These are phyloP conservation scores for Fusarium sp. DNA, from an alignment of 2,329 filamentous ascomycete species.

Conservation along the genomic window DNA sequence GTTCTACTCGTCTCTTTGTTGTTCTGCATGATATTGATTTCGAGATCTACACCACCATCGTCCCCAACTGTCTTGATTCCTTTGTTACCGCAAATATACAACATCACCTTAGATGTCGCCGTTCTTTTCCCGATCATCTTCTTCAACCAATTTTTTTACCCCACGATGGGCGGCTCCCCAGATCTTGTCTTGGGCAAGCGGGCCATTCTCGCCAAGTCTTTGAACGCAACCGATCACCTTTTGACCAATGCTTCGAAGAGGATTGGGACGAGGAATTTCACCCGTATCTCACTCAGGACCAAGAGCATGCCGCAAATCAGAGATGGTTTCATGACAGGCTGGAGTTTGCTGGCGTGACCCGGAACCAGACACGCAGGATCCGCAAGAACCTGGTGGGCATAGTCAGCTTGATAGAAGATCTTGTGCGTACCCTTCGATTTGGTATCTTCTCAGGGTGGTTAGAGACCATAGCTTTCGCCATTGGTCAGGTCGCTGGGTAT, in stretches of 20 bases:
- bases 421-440: not conserved
- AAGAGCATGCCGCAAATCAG: not conserved
- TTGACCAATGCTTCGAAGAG: not conserved
- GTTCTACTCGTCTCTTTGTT: not conserved
- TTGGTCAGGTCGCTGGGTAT: not conserved
- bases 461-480: not conserved
- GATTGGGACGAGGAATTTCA: not conserved
- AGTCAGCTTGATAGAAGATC: not conserved
- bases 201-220: not conserved
- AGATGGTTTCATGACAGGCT: not conserved
- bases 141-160: constrained; percentile 2
- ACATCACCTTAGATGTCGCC: not conserved
- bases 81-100: not conserved
- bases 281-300: not conserved
- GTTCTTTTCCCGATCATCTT: not conserved
- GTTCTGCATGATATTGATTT: not conserved
- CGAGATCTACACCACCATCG: not conserved
- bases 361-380: not conserved
- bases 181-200: not conserved
- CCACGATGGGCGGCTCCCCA: not conserved
- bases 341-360: not conserved
- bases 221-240: not conserved
- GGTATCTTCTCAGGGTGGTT: not conserved
- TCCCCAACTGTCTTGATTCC: not conserved
- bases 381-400: not conserved